These are phyloP conservation scores for Aspergillus coremiiformis DNA, from an alignment of 495 filamentous ascomycete species.

Conservation along the genomic window DNA sequence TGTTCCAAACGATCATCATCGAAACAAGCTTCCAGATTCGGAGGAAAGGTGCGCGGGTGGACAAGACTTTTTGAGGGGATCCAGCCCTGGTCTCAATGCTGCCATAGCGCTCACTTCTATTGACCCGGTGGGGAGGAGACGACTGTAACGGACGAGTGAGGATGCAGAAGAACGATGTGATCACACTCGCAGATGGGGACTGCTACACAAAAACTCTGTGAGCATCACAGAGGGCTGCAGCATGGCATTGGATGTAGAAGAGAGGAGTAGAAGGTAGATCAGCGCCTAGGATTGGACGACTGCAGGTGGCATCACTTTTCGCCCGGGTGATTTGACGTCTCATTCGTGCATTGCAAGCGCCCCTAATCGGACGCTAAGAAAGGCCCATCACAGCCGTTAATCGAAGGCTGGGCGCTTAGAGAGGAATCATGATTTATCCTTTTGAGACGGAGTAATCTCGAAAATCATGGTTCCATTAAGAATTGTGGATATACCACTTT, in stretches of 20 bases:
- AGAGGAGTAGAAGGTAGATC: slow-evolving; percentile 6
- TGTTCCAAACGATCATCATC: slow-evolving; percentile 16
- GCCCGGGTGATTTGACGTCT: not conserved
- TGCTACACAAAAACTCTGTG: slow-evolving; percentile 11
- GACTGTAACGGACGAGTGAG: slow-evolving; percentile 26
- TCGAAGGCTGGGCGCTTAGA: slow-evolving; percentile 3
- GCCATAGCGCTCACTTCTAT: slow-evolving; percentile 6
- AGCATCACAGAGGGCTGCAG: not conserved
- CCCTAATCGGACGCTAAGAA: slow-evolving; percentile 15
- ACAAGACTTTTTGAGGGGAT: slow-evolving; percentile 34
- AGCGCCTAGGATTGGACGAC: slow-evolving; percentile 1
- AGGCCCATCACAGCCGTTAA: slow-evolving; percentile 2
- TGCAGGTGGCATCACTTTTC: slow-evolving; percentile 20
- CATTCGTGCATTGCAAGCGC: slow-evolving; percentile 18
- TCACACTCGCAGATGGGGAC: slow-evolving; percentile 23
- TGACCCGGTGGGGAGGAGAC: slow-evolving; percentile 11
- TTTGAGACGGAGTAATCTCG: too few species aligned
- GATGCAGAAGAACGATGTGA: slow-evolving; percentile 30
- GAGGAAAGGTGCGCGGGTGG: slow-evolving; percentile 22
- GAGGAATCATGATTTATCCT: too few species aligned
- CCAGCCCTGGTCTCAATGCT: slow-evolving; percentile 10
- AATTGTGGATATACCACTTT: too few species aligned
- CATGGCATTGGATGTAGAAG: slow-evolving; percentile 6
- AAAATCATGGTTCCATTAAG: too few species aligned
- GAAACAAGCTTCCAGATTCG: slow-evolving; percentile 23